Evolutionary conservation across 192 early-diverging fungal genomes (phyloP).

Genomic region (Umbelopsis sp.): DNA sequence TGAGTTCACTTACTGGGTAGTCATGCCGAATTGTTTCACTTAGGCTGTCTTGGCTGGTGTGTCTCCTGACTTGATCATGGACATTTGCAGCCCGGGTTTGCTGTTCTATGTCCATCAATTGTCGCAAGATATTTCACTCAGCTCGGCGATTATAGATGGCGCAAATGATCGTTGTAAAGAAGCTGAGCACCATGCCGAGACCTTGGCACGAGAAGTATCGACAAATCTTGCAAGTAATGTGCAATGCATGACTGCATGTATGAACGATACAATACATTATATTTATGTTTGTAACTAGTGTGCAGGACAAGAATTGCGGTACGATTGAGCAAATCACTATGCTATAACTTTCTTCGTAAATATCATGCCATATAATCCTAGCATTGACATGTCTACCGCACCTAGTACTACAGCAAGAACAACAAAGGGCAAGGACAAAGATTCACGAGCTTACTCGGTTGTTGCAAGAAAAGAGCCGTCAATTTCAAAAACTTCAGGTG

Average conservation of each 20-base stretch:
- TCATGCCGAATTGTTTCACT: not conserved
- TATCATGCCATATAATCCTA: no score
- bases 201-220: slow-evolving; percentile 35
- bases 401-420: slow-evolving; percentile 38
- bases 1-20: not conserved
- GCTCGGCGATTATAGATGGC: slow-evolving; percentile 38
- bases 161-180: slow-evolving; percentile 37
- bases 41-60: slow-evolving; percentile 68
- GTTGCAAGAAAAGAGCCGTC: slow-evolving; percentile 51
- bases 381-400: not conserved
- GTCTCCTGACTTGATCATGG: slow-evolving; percentile 60
- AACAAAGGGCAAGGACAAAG: slow-evolving; percentile 40
- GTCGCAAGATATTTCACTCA: slow-evolving; percentile 54
- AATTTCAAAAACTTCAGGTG: slow-evolving; percentile 54
- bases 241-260: not conserved
- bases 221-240: not conserved
- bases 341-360: no score
- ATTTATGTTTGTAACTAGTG: slow-evolving; percentile 9
- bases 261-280: not conserved
- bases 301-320: slow-evolving; percentile 27
- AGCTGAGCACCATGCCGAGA: slow-evolving; percentile 38
- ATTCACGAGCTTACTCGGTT: slow-evolving; percentile 37
- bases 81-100: slow-evolving; percentile 64
- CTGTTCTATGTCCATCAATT: slow-evolving; percentile 71
- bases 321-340: not conserved